Percentiles rank a stretch among this genome's conserved stretches.
phyloP scores from a whole-genome alignment of 768 basidiomycete species.

The Arthromyces matolae region DNA sequence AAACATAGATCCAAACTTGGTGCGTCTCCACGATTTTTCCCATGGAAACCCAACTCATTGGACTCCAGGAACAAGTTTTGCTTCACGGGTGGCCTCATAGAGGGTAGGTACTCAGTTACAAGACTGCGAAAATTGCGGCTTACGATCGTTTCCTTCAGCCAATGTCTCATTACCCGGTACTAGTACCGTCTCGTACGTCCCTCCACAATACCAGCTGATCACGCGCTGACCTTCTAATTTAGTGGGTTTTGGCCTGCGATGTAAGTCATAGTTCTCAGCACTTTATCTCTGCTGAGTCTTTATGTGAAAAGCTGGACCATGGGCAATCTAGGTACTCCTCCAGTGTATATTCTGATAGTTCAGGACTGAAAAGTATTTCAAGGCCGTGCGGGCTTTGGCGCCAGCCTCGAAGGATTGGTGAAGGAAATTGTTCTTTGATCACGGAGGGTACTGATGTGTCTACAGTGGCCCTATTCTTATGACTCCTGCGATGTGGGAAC shows the following conservation, averaged over 20 bases:
- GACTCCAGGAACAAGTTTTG: slow-evolving; percentile 55
- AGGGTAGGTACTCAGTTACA: slow-evolving; percentile 27
- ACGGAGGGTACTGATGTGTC: background rate
- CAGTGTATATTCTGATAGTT: background rate
- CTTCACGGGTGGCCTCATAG: slow-evolving; percentile 76
- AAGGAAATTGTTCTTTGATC: slow-evolving; percentile 12
- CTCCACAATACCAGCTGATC: slow-evolving; percentile 10
- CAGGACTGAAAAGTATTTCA: slow-evolving; percentile 26
- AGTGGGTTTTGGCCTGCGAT: slow-evolving; percentile 41
- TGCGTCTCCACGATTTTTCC: background rate
- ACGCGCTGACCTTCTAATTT: slow-evolving; percentile 1
- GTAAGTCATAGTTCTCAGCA: slow-evolving; percentile 19
- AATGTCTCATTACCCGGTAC: slow-evolving; percentile 31
- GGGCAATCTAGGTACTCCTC: slow-evolving; percentile 44
- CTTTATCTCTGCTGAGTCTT: background rate
- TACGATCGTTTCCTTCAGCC: slow-evolving; percentile 15
- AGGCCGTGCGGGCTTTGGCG: slow-evolving; percentile 72
- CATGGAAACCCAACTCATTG: background rate
- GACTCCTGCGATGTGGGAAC: slow-evolving; percentile 81
- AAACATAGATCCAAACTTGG: slow-evolving; percentile 11
- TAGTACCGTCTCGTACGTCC: slow-evolving; percentile 24
- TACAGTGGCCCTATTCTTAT: slow-evolving; percentile 65
- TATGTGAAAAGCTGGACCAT: slow-evolving; percentile 36
- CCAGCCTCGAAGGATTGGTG: slow-evolving; percentile 63
- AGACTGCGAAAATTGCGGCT: background rate